Evolutionary conservation across 163 green algal species (phyloP), one percentile per base, ranked within the genome.

Genomic region (Coccomyxa subellipsoidea): DNA sequence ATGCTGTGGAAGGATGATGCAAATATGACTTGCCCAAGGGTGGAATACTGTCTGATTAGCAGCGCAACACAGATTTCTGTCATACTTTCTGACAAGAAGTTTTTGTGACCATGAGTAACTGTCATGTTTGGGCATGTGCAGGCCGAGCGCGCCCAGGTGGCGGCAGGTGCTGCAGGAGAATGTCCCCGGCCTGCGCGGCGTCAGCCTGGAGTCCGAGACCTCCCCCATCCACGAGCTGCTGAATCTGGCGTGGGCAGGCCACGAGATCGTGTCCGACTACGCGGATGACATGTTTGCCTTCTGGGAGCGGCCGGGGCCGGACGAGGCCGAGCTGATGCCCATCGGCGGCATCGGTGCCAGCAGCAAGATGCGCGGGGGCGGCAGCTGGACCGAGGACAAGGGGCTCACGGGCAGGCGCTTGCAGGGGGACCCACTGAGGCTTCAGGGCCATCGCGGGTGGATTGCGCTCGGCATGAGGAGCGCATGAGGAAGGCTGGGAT

Each of bases 161-260:
- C 71, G 83, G 70, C 12, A 31, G 29, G 75, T 80, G 54, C 32
- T 88, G 32, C 54, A 66, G 77, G 40, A 83, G 72, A 72, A 83
- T 12, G 84, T 90, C n/a, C 80, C 81, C 25, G 85, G 32, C 1
- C 37, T 47, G 4, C 35, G 27, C 7, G 7, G 59, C 27, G 81
- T 88, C 79, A 79, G 71, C 23, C 71, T 90, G 34, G 38, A 84
- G 9, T 32, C 71, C 29, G 88, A 92, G 69, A n/a, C 77, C n/a
- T 90, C 88, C 4, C 37, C 77, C 6, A 85, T 92, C 23, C 37
- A 73, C 15, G 90, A 93, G 84, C 81, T 87, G 78, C 84, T 93
- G 23, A 93, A 93, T 54, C 25, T 92, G 59, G 86, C 89, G 27
- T 92, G 82, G 73, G 90, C 88, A 27, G 53, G 40, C 4, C 88